Base-by-base conservation (phyloP, 1,284 basidiomycete genomes). In the Cutaneotrichosporon dermatis region DNA sequence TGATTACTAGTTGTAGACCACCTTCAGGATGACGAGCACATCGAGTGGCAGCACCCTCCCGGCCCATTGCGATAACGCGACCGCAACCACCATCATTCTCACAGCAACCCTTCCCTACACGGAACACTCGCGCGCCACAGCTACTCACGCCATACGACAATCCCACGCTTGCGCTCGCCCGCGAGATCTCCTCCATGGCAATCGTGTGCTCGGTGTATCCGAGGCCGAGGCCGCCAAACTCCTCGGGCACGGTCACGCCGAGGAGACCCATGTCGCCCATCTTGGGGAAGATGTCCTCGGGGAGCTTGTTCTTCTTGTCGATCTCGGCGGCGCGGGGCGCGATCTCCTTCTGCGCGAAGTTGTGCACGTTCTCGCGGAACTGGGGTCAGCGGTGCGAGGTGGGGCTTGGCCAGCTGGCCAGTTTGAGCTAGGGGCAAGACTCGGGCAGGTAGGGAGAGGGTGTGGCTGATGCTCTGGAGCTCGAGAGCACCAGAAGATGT, bases 151-250 rank as follows among this genome's bases (percentile, higher is more conserved):
- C 93, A 68, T 97, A 97, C 3, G 90, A 92, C 9, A 97, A 83
- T 1, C 88, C 93, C 39, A 97, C 87, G 3, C 89, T 91, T 25
- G 92, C 93, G 6, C 91, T 94, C 6, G 90, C 90, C 35, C 86
- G 82, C 34, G 92, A 94, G 56, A 97, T 81, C 67, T 90, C 89
- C 79, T 96, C 92, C 92, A 95, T 94, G 4, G 89, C 92, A 50
- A 96, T 82, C 2, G 88, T 88, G 76, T 96, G 92, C 61, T 92
- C 85, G 59, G 94, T 83, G 78, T 95, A 96, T 6, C 90, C 89
- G 60, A 89, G 80, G 3, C 82, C 84, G 44, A 92, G 81, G 4
- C 92, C 92, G 16, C 87, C 86, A 69, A 90, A 90, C 65, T 89
- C 81, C 51, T 88, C 83, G 12, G 86, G 83, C 8, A 89, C 90